Base-by-base conservation (phyloP, 23 red algal genomes). In the Gracilariopsis chorda region DNA sequence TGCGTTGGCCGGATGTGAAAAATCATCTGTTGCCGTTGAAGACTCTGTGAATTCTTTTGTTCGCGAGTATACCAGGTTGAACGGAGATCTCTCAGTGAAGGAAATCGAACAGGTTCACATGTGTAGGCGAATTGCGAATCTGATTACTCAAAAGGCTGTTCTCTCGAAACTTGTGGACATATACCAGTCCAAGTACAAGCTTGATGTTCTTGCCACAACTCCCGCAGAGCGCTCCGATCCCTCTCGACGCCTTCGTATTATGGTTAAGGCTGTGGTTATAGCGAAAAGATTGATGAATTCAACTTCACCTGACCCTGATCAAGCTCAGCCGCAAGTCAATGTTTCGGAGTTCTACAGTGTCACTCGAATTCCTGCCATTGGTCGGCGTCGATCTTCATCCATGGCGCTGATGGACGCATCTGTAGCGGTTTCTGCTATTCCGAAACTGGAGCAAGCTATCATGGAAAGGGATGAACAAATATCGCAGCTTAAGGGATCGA, bases 181-280 rank as follows among this genome's bases (percentile, higher is more conserved):
- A 0, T 91, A 91, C 34, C 88, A 79, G 41, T 70, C 75, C 19
- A 80, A 82, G 44, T 91, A 91, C 48, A 51, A 73, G n/a, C 51
- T 91, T 9, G 77, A 91, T 30, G 68, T 91, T 35, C 47, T 91
- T 23, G 59, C 56, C 10, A 36, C 75, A 8, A 25, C 85, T 46
- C 13, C 65, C 19, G 53, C 62, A 33, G 35, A 77, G 44, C 37
- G 37, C 25, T 20, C 13, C 1, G 48, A 69, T 70, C 57, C 36
- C 1, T 0, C 29, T 1, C 88, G 77, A 0, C 77, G 74, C 20
- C 63, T 91, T 2, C 74, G 88, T 16, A 44, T 74, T 1, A 28
- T 51, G 25, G 55, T 81, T 23, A 43, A 28, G 12, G 77, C 58
- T 33, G 55, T 78, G 28, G 7, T 91, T 17, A 59, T 62, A 21